Evolutionary conservation across 139 green algal species (phyloP), one percentile per base, ranked within the genome.

Genomic region (Chlorella sp.): DNA sequence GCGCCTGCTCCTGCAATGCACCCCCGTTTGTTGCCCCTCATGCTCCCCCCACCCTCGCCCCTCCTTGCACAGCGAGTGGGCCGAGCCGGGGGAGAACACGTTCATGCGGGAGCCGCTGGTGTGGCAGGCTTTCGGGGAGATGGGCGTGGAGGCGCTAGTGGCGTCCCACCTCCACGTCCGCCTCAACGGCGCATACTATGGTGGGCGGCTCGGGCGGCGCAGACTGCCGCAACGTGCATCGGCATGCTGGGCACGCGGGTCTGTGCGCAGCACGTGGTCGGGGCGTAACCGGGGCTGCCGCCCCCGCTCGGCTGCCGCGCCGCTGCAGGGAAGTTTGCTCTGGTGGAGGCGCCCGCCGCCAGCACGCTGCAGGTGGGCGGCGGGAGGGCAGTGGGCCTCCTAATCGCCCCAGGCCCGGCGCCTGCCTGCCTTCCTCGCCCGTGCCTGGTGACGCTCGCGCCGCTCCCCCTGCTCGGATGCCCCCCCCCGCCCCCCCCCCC

Each of bases 21-120:
- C n/a, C n/a, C n/a, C n/a, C n/a, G n/a, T n/a, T n/a, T n/a, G n/a
- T n/a, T n/a, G n/a, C n/a, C n/a, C n/a, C n/a, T n/a, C n/a, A n/a
- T n/a, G n/a, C n/a, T n/a, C n/a, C n/a, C n/a, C n/a, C n/a, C n/a
- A n/a, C n/a, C n/a, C n/a, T n/a, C n/a, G n/a, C n/a, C n/a, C n/a
- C n/a, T n/a, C n/a, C n/a, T n/a, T n/a, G n/a, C n/a, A n/a, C n/a
- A n/a, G n/a, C n/a, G 58, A 84, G 38, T 89, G 82, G 69, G 35
- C 83, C 12, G 93, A 97, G 81, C 84, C 64, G 27, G 93, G 93
- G 6, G 86, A 95, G 74, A 87, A 90, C 60, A 91, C 80, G 55
- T 97, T 95, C 86, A 93, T 96, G 87, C 71, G 89, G 0, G 87
- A 92, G 62, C 70, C 77, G 35, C 66, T 94, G 8, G 82, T 74